Conservation (phyloP, 305 asterid genomes). For the Ruellia speciosa region DNA sequence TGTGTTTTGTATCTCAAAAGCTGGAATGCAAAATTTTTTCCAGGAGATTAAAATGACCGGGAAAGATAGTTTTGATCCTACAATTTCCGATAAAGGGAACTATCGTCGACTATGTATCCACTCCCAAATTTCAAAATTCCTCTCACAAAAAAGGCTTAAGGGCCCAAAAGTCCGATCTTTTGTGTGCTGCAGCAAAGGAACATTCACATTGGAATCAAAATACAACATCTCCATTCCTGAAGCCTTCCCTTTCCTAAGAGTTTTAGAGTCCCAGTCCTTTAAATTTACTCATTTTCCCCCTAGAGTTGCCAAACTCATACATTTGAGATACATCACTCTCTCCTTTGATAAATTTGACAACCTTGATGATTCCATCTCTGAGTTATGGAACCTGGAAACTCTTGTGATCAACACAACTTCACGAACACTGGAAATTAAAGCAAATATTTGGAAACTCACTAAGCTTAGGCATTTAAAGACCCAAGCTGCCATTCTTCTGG, state of each 20-base stretch:
- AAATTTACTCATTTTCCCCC: conserved; percentile 24
- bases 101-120: conserved; percentile 15
- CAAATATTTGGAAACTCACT: conserved; percentile 32
- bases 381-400: conserved; percentile 32
- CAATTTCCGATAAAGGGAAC: neutral
- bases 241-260: conserved; percentile 26
- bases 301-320: conserved; percentile 20
- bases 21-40: conserved; percentile 9
- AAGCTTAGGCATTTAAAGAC: conserved; percentile 34
- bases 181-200: conserved; percentile 24
- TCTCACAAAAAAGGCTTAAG: neutral
- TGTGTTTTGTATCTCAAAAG: conserved; percentile 17
- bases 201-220: neutral
- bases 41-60: conserved; percentile 7
- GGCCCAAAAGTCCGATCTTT: conserved; percentile 25
- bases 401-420: conserved; percentile 21
- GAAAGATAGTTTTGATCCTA: conserved; percentile 4
- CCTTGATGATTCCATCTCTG: conserved; percentile 23
- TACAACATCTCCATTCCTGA: conserved; percentile 14
- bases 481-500: conserved; percentile 18
- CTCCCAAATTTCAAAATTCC: neutral
- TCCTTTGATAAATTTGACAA: neutral
- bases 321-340: conserved; percentile 30
- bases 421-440: conserved; percentile 17
- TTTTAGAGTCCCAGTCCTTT: conserved; percentile 27